Evolutionary conservation across 257 asterid genomes (phyloP), one percentile per base, ranked within the genome.

Genomic region (Coffea eugenioides): DNA sequence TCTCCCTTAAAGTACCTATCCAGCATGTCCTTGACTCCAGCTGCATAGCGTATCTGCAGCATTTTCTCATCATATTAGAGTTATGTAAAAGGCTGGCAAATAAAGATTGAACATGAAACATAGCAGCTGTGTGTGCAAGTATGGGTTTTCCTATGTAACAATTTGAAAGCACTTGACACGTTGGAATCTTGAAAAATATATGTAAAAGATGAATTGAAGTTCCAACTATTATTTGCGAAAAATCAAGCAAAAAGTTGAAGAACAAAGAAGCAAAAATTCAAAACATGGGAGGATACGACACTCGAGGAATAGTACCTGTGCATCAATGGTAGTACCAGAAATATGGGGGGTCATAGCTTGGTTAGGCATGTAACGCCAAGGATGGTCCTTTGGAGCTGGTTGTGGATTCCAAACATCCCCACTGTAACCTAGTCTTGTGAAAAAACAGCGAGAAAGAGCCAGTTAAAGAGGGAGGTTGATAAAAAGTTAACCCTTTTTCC

Each of bases 351-450:
- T 96, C 99, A 96, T 96, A 9, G 99, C 98, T 46, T 96, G 99
- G 87, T 96, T 96, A 54, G 99, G 99, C 99, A 96, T 96, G 94
- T 92, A 91, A 43, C 99, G 87, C 99, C 99, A 96, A 0, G 97
- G 99, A 79, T 96, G 99, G 83, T 96, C 99, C 91, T 94, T 96
- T 8, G 99, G 99, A 62, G 99, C 99, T 77, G 99, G 99, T 71
- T 96, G 99, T 45, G 99, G 98, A 86, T 90, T 69, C 99, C 99
- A 96, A 80, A 94, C 99, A 83, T 96, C 99, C 70, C 99, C 99
- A 52, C 99, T 94, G 87, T 96, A 96, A 34, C 99, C 98, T 94
- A 78, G 18, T 75, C 25, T 45, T 71, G 31, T 64, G 49, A 71
- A 49, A 49, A 49, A 74, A 3, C 36, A 68, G 0, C 27, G 20